Percentiles rank a stretch among this genome's conserved stretches.
Conservation (phyloP, 2,329 filamentous ascomycete species). For the Shiraia sp. region DNA sequence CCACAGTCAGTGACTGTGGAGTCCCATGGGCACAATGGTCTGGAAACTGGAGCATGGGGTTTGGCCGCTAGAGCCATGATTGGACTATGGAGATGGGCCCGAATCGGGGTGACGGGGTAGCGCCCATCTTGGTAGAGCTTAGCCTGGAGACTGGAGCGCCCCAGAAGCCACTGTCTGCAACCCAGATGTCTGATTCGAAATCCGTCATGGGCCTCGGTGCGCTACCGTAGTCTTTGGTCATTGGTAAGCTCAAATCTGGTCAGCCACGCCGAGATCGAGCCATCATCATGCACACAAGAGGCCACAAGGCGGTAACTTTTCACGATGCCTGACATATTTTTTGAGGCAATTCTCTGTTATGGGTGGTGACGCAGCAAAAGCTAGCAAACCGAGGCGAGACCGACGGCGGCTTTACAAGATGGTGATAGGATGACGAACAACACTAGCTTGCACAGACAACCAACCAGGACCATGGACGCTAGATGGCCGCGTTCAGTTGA, state of each 20-base stretch:
- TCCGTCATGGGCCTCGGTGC: background rate
- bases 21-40: constrained; percentile 26
- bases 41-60: constrained; percentile 28
- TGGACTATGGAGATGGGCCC: constrained; percentile 21
- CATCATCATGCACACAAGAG: no score
- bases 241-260: constrained; percentile 3
- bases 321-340: no score
- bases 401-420: background rate
- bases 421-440: background rate
- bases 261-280: background rate
- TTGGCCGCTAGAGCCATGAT: constrained; percentile 16
- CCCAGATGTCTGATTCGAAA: constrained; percentile 8
- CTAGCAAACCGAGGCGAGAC: no score
- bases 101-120: constrained; percentile 12
- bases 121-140: constrained; percentile 5
- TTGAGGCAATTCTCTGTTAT: no score
- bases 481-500: constrained; percentile 9
- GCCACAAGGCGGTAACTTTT: no score
- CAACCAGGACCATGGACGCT: constrained; percentile 11
- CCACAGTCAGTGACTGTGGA: constrained; percentile 13
- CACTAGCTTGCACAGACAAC: constrained; percentile 17
- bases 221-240: background rate
- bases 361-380: no score
- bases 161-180: constrained; percentile 16
- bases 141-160: constrained; percentile 9